These are phyloP conservation scores for Cardamine resedifolia DNA, from an alignment of 345 rosid species.

Conservation along the genomic window DNA sequence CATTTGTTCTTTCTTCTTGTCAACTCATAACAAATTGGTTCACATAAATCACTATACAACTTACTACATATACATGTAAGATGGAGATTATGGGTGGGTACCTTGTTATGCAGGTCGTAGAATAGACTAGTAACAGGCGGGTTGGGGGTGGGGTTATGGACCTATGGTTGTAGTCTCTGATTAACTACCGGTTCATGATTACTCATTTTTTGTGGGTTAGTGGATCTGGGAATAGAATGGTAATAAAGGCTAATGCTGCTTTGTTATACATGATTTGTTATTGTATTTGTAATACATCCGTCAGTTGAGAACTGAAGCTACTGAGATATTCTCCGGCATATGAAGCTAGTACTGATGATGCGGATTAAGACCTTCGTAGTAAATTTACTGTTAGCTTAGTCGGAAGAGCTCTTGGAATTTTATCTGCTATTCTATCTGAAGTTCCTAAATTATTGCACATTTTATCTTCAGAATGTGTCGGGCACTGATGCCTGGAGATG, in stretches of 20 bases:
- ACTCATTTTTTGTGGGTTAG: not conserved
- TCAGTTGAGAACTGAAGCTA: not conserved
- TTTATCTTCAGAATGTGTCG: constrained; percentile 75
- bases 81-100: not conserved
- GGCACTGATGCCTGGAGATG: constrained; percentile 95
- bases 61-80: not conserved
- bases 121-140: not conserved
- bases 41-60: not conserved
- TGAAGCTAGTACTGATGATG: not conserved
- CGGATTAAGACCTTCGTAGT: not conserved
- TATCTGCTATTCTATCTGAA: not conserved
- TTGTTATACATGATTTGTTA: constrained; percentile 5
- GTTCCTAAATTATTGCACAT: not conserved
- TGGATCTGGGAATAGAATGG: not conserved
- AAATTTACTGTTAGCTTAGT: constrained; percentile 1
- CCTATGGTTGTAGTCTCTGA: not conserved
- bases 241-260: not conserved
- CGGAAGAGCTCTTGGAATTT: not conserved
- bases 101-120: not conserved
- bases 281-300: not conserved
- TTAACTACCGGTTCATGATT: not conserved
- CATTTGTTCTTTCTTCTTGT: not conserved
- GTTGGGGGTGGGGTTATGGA: not conserved
- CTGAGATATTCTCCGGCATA: not conserved
- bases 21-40: not conserved